phyloP scores from a whole-genome alignment of 495 filamentous ascomycete species.

The Lepraria neglecta region DNA sequence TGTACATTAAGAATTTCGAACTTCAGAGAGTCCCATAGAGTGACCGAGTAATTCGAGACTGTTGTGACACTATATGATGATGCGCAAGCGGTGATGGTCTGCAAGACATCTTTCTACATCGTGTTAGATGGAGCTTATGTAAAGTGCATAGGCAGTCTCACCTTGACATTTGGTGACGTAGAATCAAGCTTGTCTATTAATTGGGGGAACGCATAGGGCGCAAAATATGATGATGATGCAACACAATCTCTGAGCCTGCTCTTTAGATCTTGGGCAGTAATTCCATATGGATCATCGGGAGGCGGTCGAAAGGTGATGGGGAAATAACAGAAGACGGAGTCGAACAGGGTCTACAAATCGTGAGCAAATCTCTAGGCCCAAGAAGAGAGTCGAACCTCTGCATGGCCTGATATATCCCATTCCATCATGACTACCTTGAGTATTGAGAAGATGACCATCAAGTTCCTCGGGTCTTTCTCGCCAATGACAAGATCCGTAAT shows the following conservation, averaged over 20 bases:
- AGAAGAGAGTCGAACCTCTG: slow-evolving; percentile 44
- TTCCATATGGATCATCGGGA: slow-evolving; percentile 67
- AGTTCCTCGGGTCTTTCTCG: slow-evolving; percentile 70
- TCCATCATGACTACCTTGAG: slow-evolving; percentile 66
- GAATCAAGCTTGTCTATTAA: slow-evolving; percentile 72
- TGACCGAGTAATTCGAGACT: slow-evolving; percentile 61
- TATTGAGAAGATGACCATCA: slow-evolving; percentile 73
- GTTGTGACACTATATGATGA: slow-evolving; percentile 54
- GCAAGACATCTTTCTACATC: slow-evolving; percentile 60
- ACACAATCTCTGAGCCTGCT: slow-evolving; percentile 64
- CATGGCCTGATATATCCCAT: slow-evolving; percentile 59
- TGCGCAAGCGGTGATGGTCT: slow-evolving; percentile 57
- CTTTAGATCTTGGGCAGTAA: slow-evolving; percentile 69
- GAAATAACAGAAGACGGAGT: slow-evolving; percentile 72
- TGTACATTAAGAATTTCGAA: slow-evolving; percentile 71
- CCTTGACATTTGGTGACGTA: slow-evolving; percentile 67
- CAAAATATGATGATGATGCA: slow-evolving; percentile 59
- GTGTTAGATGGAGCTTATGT: slow-evolving; percentile 30
- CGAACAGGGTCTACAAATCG: slow-evolving; percentile 52
- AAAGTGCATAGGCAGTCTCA: slow-evolving; percentile 26
- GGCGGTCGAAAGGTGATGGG: slow-evolving; percentile 72
- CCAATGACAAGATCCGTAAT: slow-evolving; percentile 64
- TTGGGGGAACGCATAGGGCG: slow-evolving; percentile 61
- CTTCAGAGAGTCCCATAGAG: slow-evolving; percentile 67
- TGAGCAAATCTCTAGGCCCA: slow-evolving; percentile 29